These are phyloP conservation scores for Triticum aestivum DNA, from an alignment of 176 grass and related monocot genomes.

Conservation along the genomic window DNA sequence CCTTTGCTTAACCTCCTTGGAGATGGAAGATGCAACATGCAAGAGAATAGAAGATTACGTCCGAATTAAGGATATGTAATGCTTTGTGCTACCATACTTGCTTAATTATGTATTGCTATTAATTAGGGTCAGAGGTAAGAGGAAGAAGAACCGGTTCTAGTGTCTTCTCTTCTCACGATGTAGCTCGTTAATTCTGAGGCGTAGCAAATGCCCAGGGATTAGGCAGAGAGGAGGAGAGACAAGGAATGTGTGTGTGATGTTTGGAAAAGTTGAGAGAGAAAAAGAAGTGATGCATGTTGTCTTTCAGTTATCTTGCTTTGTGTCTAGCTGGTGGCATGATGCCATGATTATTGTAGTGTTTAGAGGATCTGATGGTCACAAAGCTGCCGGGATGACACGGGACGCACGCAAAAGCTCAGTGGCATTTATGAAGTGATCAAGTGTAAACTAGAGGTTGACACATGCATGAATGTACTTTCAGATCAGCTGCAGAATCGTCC, in stretches of 20 bases:
- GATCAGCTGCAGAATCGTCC: background rate
- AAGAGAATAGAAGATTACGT: background rate
- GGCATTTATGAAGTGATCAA: background rate
- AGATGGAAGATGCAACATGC: background rate
- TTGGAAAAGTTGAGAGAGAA: conserved; percentile 13
- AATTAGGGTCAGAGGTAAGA: conserved; percentile 15
- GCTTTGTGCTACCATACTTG: conserved; percentile 24
- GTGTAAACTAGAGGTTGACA: background rate
- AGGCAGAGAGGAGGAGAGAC: conserved; percentile 21
- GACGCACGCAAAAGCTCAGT: background rate
- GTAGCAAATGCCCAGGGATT: conserved; percentile 17
- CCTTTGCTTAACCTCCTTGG: background rate
- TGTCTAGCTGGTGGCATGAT: conserved; percentile 19
- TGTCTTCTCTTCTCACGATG: conserved; percentile 25
- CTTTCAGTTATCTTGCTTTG: conserved; percentile 45
- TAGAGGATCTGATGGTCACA: conserved; percentile 25
- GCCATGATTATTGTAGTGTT: conserved; percentile 16
- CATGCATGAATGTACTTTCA: background rate
- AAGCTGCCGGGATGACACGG: conserved; percentile 9
- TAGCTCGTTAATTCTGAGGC: conserved; percentile 14
- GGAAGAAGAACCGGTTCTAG: conserved; percentile 15
- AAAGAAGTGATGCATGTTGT: conserved; percentile 33
- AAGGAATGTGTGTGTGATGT: conserved; percentile 48
- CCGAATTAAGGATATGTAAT: conserved; percentile 25
- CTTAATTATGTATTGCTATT: conserved; percentile 16